Percentiles rank a stretch among this genome's conserved stretches.
Evolutionary conservation across 192 early-diverging fungal genomes (phyloP).

Genomic region (Linnemannia schmuckeri): DNA sequence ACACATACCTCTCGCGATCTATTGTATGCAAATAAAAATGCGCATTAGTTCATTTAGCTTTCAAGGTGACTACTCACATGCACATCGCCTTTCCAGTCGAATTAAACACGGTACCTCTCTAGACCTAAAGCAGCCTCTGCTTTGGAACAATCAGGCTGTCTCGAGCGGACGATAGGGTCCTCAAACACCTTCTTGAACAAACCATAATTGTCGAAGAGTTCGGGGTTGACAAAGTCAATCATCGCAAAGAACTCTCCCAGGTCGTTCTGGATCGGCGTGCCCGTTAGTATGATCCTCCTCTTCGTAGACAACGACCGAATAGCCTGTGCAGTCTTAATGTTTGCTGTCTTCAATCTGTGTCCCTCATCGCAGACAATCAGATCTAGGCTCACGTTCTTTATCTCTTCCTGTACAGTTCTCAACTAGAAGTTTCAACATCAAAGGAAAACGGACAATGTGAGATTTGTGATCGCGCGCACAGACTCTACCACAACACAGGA

Average conservation of each 20-base stretch:
- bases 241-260: constrained; percentile 62
- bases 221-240: constrained; percentile 66
- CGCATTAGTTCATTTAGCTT: not conserved
- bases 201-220: constrained; percentile 54
- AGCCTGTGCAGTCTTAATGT: constrained; percentile 60
- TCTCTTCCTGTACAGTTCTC: constrained; percentile 44
- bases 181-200: constrained; percentile 62
- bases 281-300: constrained; percentile 57
- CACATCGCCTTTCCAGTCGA: not conserved
- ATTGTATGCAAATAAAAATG: not conserved
- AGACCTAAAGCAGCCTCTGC: constrained; percentile 20
- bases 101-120: constrained; percentile 23
- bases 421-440: constrained; percentile 16
- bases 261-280: constrained; percentile 66
- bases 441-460: not conserved
- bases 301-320: constrained; percentile 50
- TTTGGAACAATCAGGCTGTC: constrained; percentile 54
- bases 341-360: constrained; percentile 55
- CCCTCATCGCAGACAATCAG: constrained; percentile 51
- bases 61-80: too few species aligned
- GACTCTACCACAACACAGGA: not conserved
- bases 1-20: constrained; percentile 6
- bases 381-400: constrained; percentile 48
- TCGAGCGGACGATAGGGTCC: constrained; percentile 56
- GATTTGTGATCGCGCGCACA: not conserved